phyloP scores from a whole-genome alignment of 257 asterid species.

The Nicotiana noctiflora region DNA sequence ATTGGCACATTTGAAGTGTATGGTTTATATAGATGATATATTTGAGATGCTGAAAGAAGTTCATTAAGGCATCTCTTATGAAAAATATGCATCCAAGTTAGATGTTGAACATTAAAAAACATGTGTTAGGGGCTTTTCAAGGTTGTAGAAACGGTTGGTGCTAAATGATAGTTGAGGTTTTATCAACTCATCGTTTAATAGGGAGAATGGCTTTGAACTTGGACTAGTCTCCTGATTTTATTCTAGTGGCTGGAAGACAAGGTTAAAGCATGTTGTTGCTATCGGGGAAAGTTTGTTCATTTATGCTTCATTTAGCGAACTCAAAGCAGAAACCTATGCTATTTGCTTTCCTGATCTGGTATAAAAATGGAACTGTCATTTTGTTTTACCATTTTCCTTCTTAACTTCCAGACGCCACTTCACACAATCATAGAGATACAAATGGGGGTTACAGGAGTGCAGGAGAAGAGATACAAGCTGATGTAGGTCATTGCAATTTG shows the following conservation, averaged over 20 bases:
- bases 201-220: not conserved
- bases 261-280: not conserved
- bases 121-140: not conserved
- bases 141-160: not conserved
- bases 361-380: not conserved
- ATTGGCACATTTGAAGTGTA: not conserved
- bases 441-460: constrained; percentile 99
- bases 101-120: not conserved
- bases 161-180: not conserved
- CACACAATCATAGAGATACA: constrained; percentile 98
- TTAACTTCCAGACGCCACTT: constrained; percentile 69
- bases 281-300: not conserved
- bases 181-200: not conserved
- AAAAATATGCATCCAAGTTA: not conserved
- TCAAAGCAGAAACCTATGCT: not conserved
- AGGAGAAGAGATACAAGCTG: constrained; percentile 93
- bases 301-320: not conserved
- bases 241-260: not conserved
- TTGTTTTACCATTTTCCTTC: not conserved
- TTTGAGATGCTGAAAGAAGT: not conserved
- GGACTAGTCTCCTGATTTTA: not conserved
- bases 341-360: not conserved
- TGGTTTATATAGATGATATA: too few relatives aligned
- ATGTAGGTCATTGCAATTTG: constrained; percentile 32
- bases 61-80: not conserved